phyloP scores from a whole-genome alignment of 2,329 filamentous ascomycete genomes.

The Tolypocladium inflatum region DNA sequence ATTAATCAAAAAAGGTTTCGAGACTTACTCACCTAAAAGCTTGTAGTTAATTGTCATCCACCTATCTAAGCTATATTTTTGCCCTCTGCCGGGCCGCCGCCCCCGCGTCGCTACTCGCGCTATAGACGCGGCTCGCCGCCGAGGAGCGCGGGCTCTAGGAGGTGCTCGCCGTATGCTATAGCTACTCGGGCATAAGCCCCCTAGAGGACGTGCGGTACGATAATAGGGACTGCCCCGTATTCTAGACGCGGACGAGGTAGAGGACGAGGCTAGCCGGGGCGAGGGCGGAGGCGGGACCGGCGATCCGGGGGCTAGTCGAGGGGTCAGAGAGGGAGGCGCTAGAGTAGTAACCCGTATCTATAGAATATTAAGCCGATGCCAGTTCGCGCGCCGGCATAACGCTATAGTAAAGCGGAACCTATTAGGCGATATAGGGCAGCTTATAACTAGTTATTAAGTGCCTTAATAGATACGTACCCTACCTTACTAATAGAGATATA shows the following conservation, averaged over 20 bases:
- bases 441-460: no score
- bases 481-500: no score
- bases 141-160: constrained; percentile 57
- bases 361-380: no score
- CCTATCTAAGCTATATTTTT: no score
- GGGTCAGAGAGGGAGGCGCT: constrained; percentile 15
- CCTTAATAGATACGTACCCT: no score
- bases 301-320: constrained; percentile 20
- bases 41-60: no score
- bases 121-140: constrained; percentile 51
- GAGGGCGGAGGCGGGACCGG: constrained; percentile 20
- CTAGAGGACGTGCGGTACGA: constrained; percentile 78
- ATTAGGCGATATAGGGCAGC: no score
- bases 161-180: constrained; percentile 64
- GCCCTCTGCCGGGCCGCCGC: constrained; percentile 25
- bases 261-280: constrained; percentile 33
- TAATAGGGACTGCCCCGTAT: constrained; percentile 86
- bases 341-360: constrained; percentile 27
- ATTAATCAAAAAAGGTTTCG: no score
- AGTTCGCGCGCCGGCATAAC: no score
- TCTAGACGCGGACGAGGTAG: constrained; percentile 68
- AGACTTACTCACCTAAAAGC: no score
- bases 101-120: constrained; percentile 51
- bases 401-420: no score
- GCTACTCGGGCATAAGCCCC: constrained; percentile 65